Base-by-base conservation (phyloP, 75 land plant species). In the Pinus taeda region DNA sequence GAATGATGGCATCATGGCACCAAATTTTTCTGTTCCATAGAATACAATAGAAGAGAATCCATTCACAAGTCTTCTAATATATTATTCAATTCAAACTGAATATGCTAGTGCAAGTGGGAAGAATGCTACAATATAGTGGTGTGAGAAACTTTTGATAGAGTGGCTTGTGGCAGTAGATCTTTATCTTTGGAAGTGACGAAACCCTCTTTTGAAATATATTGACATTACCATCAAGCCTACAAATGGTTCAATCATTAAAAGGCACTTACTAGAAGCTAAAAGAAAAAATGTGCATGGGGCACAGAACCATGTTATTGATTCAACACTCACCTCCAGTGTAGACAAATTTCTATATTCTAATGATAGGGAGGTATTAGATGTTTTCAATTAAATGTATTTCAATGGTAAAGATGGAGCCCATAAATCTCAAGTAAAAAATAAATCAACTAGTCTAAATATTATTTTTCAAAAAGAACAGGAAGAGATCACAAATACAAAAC, bases 151-250 rank as follows among this genome's bases (percentile, higher is more conserved):
- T 26, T 0, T 26, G 26, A 26, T 26, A 26, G 26, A 97, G 99
- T 97, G 99, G 99, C 89, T 97, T 37, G 80, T 87, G 66, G 98
- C 98, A 45, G 99, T 97, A 78, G 99, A 97, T 83, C 85, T 95
- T 78, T 93, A 92, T 57, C 85, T 97, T 74, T 64, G 95, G 74
- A 97, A 95, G 81, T 95, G 99, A 58, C 93, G 94, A 13, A 98
- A 93, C 75, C 98, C 99, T 30, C 85, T 93, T 83, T 78, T 90
- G 24, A 76, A 87, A 75, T 87, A 89, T 85, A 83, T 96, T 22
- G 98, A 93, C 75, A 70, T 91, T 13, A 64, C 88, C 15, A 76
- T 86, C 59, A 90, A 87, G 70, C 91, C 90, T 83, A 75, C 83
- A 53, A 87, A 88, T 75, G 91, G 85, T 70, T 72, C 57, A n/a